Conservation (phyloP, 2,329 filamentous ascomycete species). For the Piedraia hortae region DNA sequence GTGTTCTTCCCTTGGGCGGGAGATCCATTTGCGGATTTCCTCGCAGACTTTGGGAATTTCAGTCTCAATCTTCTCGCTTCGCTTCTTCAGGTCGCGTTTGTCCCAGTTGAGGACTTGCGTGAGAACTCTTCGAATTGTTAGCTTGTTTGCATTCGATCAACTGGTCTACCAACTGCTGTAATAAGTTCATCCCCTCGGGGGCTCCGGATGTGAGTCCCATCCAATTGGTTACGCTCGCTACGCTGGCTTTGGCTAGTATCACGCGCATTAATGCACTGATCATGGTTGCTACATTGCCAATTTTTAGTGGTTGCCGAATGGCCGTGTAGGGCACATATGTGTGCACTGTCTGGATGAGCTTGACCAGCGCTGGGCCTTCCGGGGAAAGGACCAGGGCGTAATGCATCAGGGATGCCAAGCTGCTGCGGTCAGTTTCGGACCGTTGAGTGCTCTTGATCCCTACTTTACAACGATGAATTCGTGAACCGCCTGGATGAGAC, state of each 20-base stretch:
- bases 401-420: conserved; percentile 46
- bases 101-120: conserved; percentile 49
- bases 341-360: conserved; percentile 41
- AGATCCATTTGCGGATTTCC: conserved; percentile 31
- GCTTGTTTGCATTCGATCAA: not conserved
- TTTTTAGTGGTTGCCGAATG: conserved; percentile 42
- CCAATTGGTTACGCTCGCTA: conserved; percentile 53
- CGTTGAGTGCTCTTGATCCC: conserved; percentile 1
- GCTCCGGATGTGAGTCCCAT: conserved; percentile 42
- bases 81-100: conserved; percentile 38
- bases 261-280: conserved; percentile 46
- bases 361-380: conserved; percentile 46
- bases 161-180: conserved; percentile 27
- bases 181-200: conserved; percentile 54
- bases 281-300: conserved; percentile 62
- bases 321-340: conserved; percentile 43
- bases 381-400: conserved; percentile 45
- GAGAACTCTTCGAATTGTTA: conserved; percentile 29
- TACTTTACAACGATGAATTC: conserved; percentile 47
- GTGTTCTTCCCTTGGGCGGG: conserved; percentile 26
- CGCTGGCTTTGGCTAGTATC: conserved; percentile 49
- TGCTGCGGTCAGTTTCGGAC: conserved; percentile 10
- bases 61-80: conserved; percentile 35
- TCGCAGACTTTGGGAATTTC: conserved; percentile 32
- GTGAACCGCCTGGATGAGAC: conserved; percentile 33